Evolutionary conservation across 208 protist genomes (phyloP).

Genomic region (Strigomonas oncopelti): DNA sequence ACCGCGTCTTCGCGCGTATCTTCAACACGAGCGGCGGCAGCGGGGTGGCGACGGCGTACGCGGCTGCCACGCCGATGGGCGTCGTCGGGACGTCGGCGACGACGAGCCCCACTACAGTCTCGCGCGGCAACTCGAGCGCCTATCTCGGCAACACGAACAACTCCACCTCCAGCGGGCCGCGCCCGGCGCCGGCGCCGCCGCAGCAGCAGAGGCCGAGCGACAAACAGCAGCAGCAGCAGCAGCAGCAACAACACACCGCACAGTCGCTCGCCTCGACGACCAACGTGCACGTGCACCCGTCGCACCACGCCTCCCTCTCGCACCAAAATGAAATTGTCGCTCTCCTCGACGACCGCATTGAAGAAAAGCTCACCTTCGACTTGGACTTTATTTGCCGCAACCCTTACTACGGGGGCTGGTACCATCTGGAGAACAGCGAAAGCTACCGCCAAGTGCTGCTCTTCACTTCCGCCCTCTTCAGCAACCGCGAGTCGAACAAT

Average conservation of each 20-base stretch:
- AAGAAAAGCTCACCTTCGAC: neutral
- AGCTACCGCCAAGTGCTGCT: neutral
- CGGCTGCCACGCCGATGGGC: no score
- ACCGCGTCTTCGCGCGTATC: neutral
- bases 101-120: neutral
- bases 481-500: neutral
- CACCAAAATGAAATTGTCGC: neutral
- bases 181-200: no score
- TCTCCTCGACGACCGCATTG: neutral
- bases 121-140: neutral
- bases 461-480: neutral
- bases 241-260: neutral
- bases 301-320: neutral
- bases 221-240: neutral
- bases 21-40: neutral
- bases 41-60: no score
- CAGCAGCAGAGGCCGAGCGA: neutral
- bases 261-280: no score
- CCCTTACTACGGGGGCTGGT: neutral
- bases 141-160: neutral
- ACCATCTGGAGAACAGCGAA: neutral
- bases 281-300: neutral
- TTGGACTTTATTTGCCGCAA: neutral
- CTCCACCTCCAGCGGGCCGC: neutral
- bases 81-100: no score